phyloP scores from a whole-genome alignment of 2,329 filamentous ascomycete species.

The Apiospora saccharicola region DNA sequence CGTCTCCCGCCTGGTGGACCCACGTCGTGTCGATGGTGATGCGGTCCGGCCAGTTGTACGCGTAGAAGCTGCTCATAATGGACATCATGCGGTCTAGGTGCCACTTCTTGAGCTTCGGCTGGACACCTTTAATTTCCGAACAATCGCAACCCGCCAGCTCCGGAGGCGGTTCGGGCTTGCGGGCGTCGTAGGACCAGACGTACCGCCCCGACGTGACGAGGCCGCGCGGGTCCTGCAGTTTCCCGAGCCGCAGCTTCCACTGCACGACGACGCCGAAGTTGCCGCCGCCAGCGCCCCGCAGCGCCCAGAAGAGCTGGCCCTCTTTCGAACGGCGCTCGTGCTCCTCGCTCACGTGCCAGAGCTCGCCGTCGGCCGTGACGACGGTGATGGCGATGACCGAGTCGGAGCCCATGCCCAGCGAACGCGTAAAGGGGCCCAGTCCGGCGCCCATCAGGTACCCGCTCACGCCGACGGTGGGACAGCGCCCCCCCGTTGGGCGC shows the following conservation, averaged over 20 bases:
- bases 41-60: conserved; percentile 34
- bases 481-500: conserved; percentile 44
- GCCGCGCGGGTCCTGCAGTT: conserved; percentile 25
- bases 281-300: conserved; percentile 49
- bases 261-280: conserved; percentile 49
- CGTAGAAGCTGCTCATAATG: conserved; percentile 40
- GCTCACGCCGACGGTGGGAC: conserved; percentile 46
- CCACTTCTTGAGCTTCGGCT: no score
- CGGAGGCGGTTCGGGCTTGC: not conserved
- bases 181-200: conserved; percentile 31
- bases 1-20: conserved; percentile 30
- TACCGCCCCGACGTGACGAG: conserved; percentile 38
- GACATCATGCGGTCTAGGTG: conserved; percentile 30
- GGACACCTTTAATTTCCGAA: no score
- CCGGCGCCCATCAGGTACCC: conserved; percentile 50
- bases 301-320: conserved; percentile 47
- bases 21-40: conserved; percentile 42
- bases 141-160: no score
- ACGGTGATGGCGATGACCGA: conserved; percentile 44
- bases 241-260: conserved; percentile 38
- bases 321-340: conserved; percentile 34
- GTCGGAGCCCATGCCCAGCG: conserved; percentile 47
- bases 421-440: conserved; percentile 44
- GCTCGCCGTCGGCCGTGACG: conserved; percentile 40
- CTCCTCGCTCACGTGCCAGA: conserved; percentile 31